Evolutionary conservation across 1,284 basidiomycete species (phyloP), one percentile per base, ranked within the genome.

Genomic region (Xanthoconium separans): DNA sequence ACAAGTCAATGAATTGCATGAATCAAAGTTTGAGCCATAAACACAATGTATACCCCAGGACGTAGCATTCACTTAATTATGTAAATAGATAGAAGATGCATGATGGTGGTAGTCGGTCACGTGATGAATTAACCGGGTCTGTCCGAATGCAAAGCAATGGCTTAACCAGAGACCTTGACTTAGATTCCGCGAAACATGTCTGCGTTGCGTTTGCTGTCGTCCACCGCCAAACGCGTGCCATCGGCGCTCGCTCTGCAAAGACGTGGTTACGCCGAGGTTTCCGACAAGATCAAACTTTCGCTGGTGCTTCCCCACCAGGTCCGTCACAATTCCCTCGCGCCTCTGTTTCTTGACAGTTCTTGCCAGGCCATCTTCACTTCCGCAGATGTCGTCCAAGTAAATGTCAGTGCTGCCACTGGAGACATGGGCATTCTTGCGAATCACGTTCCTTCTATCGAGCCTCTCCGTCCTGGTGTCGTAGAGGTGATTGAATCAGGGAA

Each of bases 341-440:
- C 37, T 41, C 12, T 47, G 55, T 50, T 47, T 53, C 54, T 27
- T 56, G 47, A 64, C 50, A 37, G 39, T 55, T 56, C 20, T 48
- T 37, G 58, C 50, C 67, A 97, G 95, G 78, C 93, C 51, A 84
- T 98, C 71, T 96, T 86, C 81, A 84, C 83, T 55, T 91, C 92
- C 30, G 73, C 84, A 63, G 93, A 94, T 73, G 95, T 96, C 57
- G 84, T 91, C 34, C 95, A 97, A 76, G 95, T 98, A 64, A 97
- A 96, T 78, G 79, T 97, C 63, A 78, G 94, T 44, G 95, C 94
- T 47, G 89, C 87, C 54, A 89, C 92, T n/a, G 95, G 95, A 74
- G 95, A 97, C 75, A 97, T 98, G 94, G 95, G 95, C 82, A 91
- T 98, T 69, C 85, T 98, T 61, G 92, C 95, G 65, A 95, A 95